phyloP scores from a whole-genome alignment of 2,329 filamentous ascomycete genomes.

The Zopfia rhizophila region DNA sequence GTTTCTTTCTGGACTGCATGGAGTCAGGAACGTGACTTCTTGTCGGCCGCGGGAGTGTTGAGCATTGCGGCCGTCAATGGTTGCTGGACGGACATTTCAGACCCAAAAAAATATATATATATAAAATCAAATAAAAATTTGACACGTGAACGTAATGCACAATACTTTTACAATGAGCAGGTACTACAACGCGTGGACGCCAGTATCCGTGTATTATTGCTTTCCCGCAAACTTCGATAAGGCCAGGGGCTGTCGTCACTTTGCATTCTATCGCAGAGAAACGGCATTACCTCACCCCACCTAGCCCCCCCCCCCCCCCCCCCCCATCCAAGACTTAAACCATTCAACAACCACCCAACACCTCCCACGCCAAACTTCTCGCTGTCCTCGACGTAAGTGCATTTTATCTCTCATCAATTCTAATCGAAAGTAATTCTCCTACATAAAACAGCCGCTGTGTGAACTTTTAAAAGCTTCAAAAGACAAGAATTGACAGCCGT shows the following conservation, averaged over 20 bases:
- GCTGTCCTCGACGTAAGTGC: constrained; percentile 31
- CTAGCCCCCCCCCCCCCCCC: constrained; percentile 24
- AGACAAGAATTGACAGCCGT: background rate
- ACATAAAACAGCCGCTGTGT: background rate
- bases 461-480: constrained; percentile 14
- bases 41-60: too few species aligned
- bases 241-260: constrained; percentile 23
- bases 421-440: constrained; percentile 12
- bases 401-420: constrained; percentile 9
- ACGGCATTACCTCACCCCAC: constrained; percentile 26
- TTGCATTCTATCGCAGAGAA: constrained; percentile 16
- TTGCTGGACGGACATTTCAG: too few species aligned
- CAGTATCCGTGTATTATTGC: constrained; percentile 21
- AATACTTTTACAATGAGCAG: constrained; percentile 12
- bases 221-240: constrained; percentile 39
- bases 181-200: too few species aligned
- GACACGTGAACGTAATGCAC: too few species aligned
- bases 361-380: constrained; percentile 22
- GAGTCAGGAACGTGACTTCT: too few species aligned
- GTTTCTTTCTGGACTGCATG: background rate
- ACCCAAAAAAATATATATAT: too few species aligned
- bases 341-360: constrained; percentile 31
- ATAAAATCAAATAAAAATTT: too few species aligned
- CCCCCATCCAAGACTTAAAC: constrained; percentile 36
- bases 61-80: too few species aligned